A percentile compares a stretch with the other conserved stretches of the same genome.
These are phyloP conservation scores for Sistotremastrum suecicum DNA, from an alignment of 768 basidiomycete genomes.

Conservation along the genomic window DNA sequence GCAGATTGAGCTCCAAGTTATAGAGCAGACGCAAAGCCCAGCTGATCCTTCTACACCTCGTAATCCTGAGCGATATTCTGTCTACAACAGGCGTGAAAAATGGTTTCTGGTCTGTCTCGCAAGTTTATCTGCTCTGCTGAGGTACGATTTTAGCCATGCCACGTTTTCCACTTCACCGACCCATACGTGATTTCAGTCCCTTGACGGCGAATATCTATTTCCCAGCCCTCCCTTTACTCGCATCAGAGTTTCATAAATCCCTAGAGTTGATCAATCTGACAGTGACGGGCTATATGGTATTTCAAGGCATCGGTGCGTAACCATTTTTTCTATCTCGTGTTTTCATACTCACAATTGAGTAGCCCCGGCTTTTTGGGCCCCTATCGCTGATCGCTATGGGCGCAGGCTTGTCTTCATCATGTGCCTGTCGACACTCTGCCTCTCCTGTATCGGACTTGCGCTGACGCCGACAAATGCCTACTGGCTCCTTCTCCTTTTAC, in stretches of 20 bases:
- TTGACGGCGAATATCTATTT: slow-evolving; percentile 5
- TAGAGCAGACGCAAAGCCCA: too few species aligned
- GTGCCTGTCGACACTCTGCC: slow-evolving; percentile 47
- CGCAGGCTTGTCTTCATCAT: slow-evolving; percentile 47
- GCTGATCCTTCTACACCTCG: too few species aligned
- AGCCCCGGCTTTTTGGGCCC: slow-evolving; percentile 47
- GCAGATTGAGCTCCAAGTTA: too few species aligned
- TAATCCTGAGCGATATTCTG: too few species aligned
- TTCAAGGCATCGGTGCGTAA: slow-evolving; percentile 42
- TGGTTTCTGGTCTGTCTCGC: too few species aligned
- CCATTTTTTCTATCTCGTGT: too few species aligned
- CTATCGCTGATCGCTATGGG: slow-evolving; percentile 51
- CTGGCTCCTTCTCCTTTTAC: slow-evolving; percentile 69
- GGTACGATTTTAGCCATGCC: too few species aligned
- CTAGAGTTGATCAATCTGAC: slow-evolving; percentile 67
- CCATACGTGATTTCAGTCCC: too few species aligned
- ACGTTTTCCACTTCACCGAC: too few species aligned
- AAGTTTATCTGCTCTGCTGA: too few species aligned
- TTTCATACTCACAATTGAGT: too few species aligned
- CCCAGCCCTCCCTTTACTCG: slow-evolving; percentile 52
- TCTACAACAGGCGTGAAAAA: too few species aligned
- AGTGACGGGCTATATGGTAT: slow-evolving; percentile 62
- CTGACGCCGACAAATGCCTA: slow-evolving; percentile 46
- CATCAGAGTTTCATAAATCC: slow-evolving; percentile 46
- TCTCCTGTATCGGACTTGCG: slow-evolving; percentile 55